These are phyloP conservation scores for Acanthamoeba lenticulata DNA, from an alignment of 208 protist species.

Conservation along the genomic window DNA sequence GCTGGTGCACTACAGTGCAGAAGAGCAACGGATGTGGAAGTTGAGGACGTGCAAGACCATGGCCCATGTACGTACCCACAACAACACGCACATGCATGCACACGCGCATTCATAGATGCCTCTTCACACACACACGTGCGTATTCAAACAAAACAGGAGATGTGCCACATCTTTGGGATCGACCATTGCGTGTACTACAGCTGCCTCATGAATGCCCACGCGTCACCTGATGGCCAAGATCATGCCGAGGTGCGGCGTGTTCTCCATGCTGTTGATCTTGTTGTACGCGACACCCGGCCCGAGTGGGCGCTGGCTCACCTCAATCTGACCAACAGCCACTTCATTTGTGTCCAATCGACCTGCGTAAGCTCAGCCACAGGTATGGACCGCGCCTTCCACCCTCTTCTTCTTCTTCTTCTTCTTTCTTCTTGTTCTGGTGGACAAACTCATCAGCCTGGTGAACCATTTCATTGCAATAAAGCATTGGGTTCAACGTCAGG, in stretches of 20 bases:
- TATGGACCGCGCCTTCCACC: not conserved
- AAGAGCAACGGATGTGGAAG: not conserved
- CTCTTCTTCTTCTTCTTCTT: not conserved
- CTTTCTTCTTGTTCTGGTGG: not conserved
- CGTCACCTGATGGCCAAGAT: constrained; percentile 9
- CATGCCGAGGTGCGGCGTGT: not conserved
- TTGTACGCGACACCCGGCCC: not conserved
- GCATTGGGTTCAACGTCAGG: constrained; percentile 5
- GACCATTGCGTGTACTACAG: constrained; percentile 27
- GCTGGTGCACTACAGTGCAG: not conserved
- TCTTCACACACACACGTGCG: not conserved
- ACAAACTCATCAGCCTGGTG: not conserved
- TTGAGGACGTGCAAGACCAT: constrained; percentile 46
- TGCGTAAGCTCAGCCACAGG: constrained; percentile 26
- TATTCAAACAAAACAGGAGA: constrained; percentile 9
- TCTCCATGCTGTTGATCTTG: not conserved
- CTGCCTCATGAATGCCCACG: constrained; percentile 31
- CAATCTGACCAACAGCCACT: not conserved
- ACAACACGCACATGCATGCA: not conserved
- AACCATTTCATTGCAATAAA: not conserved
- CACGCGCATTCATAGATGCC: not conserved
- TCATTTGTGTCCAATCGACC: constrained; percentile 18
- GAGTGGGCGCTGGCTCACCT: not conserved
- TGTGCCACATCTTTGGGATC: constrained; percentile 51
- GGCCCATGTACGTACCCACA: constrained; percentile 17